Base-by-base conservation (phyloP, 352 stramenopile genomes). In the Vaucheria bursata region DNA sequence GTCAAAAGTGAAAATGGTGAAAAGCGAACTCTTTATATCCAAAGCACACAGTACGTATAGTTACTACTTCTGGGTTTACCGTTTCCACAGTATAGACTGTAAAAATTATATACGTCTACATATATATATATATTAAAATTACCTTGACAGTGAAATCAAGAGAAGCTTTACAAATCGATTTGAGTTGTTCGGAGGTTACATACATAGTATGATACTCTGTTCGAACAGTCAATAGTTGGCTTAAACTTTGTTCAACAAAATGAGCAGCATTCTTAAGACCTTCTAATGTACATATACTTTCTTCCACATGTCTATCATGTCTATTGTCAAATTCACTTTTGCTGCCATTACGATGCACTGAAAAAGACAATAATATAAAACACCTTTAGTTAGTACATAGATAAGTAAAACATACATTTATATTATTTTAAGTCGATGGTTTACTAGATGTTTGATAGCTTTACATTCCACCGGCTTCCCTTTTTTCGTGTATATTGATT, bases 241-340 rank as follows among this genome's bases (percentile, higher is more conserved):
- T 73, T 31, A 82, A 34, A 68, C 77, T 82, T 29, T 71, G 40
- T 37, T 82, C 77, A 59, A 82, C 75, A 12, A 82, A 38, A 29
- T 82, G 70, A 36, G 64, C 75, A 70, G 49, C 29, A 25, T 29
- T 45, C 68, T 39, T 74, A n/a, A 18, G 45, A 18, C 45, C 18
- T 18, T 18, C 31, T 45, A 34, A 18, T 73, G 36, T 25, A 35
- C 36, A 31, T 72, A 71, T 12, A 33, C 36, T 75, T 73, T 1
- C 40, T 36, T n/a, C 40, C 5, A n/a, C 65, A 18, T 36, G 49
- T 29, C 4, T 6, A 76, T 52, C 39, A 50, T 12, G 5, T 50
- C 5, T 50, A 12, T 12, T 50, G 5, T 50, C 39, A 12, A 50
- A 5, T 12, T 5, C 39, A 50, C 39, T 50, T 12, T 12, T 50